Base-by-base conservation (phyloP, 495 filamentous ascomycete genomes). In the Tuber aestivum region DNA sequence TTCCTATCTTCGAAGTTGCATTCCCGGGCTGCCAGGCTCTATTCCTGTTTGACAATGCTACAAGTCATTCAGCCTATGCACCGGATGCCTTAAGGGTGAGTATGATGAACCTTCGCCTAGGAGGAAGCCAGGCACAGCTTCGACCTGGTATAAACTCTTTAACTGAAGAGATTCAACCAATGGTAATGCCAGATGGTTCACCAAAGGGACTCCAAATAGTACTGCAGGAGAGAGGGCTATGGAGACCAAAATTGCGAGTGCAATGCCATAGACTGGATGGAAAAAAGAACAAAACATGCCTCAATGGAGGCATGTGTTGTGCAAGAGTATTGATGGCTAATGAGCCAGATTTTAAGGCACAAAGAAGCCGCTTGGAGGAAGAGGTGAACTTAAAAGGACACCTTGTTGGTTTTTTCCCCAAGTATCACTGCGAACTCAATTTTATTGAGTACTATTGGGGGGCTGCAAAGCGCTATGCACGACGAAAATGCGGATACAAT, bases 381-480 rank as follows among this genome's bases (percentile, higher is more conserved):
- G 41, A 23, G 16, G 48, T 74, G 37, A n/a, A 74, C 69, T 9
- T 35, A 1, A 20, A 3, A 16, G 16, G 41, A 5, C 73, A 70
- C 3, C 32, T 41, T 0, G 20, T 42, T 14, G 0, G 38, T 6
- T 48, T 48, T 23, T 48, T 37, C 42, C 61, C n/a, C 2, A 70
- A 48, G 32, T 74, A 27, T 6, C 65, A 70, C 9, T 70, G 65
- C 45, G 41, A 74, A 27, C 65, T 70, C 5, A 74, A 70, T 18
- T 50, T 41, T 65, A 70, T 70, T 10, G 32, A 50, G 4, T 75
- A 70, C 23, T 41, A 45, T 12, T 74, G 65, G 27, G 41, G 56
- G 16, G 48, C 61, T 2, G 68, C 72, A 45, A 74, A 48, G 48
- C 69, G 56, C 5, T 74, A 68, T 56, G 56, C 72, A 41, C 65